Base-by-base conservation (phyloP, 225 moss, liverwort and hornwort species). In the Physcomitrium patens region DNA sequence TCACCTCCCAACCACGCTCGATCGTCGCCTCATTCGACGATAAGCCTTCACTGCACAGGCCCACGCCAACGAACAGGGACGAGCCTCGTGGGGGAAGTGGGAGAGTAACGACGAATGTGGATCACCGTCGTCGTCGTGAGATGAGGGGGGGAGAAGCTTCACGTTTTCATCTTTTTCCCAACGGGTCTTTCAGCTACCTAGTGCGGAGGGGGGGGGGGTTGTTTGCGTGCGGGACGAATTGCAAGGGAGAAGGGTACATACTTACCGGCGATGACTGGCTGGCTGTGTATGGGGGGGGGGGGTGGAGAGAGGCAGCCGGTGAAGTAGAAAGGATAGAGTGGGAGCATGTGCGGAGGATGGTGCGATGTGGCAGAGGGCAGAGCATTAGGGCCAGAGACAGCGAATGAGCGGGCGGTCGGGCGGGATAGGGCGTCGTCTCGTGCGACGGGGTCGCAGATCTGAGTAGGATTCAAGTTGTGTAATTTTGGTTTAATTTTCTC, bases 311-410 rank as follows among this genome's bases (percentile, higher is more conserved):
- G 53, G 23, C 46, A n/a, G 46, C 23, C 18, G 59, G 18, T 20
- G 55, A 6, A 12, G n/a, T 54, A 37, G 70, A 47, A 51, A 65
- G 20, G 62, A n/a, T 77, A 42, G 54, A 10, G 73, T 54, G 69
- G 69, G 73, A 54, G 77, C 80, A 70, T 77, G 77, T 70, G 74
- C 80, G 77, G 65, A 65, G 73, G 70, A 84, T 77, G 60, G 80
- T 77, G 80, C 70, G 55, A 31, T 65, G 61, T 70, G 80, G 49
- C 67, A 73, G 77, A 68, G 49, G 18, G 0, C 64, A 55, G 63
- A 65, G 65, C 28, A 16, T 51, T 13, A 17, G n/a, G n/a, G 27
- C 43, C 56, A 63, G 64, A 44, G 68, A 19, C 63, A 63, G 76
- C 64, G 15, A 71, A 67, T 67, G 64, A 75, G 75, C 5, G 18